These are phyloP conservation scores for Fusarium tanahbumbuense DNA, from an alignment of 2,329 filamentous ascomycete species.

Conservation along the genomic window DNA sequence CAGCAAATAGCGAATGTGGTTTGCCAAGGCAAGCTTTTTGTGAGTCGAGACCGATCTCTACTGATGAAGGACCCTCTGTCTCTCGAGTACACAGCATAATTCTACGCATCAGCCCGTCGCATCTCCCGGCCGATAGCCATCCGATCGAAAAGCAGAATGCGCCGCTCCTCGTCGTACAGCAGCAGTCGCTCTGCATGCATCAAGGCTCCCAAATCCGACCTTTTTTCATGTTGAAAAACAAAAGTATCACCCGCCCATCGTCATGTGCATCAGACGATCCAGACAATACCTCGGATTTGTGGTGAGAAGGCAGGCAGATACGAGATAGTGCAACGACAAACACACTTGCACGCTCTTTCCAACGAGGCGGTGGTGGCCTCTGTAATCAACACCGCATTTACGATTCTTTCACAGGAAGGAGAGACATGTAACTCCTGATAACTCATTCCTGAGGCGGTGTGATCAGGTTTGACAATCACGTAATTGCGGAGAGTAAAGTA, in stretches of 20 bases:
- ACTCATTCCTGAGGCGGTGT: constrained; percentile 20
- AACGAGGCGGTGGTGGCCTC: constrained; percentile 6
- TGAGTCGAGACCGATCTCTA: constrained; percentile 15
- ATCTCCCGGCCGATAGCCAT: constrained; percentile 1
- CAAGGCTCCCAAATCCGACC: not conserved
- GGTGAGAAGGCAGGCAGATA: constrained; percentile 25
- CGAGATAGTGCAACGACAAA: constrained; percentile 22
- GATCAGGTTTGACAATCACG: constrained; percentile 5
- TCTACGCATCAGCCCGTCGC: constrained; percentile 6
- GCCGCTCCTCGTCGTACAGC: constrained; percentile 30
- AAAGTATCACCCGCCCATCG: constrained; percentile 25
- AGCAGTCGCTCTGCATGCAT: constrained; percentile 22
- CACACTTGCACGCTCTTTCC: constrained; percentile 17
- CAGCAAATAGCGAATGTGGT: constrained; percentile 2
- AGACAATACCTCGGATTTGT: constrained; percentile 26
- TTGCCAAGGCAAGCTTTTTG: not conserved
- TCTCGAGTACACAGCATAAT: constrained; percentile 16
- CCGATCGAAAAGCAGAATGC: constrained; percentile 9
- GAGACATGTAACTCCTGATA: not conserved
- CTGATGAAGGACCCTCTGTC: not conserved
- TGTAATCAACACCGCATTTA: constrained; percentile 12
- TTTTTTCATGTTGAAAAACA: not conserved
- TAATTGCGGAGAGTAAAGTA: not conserved
- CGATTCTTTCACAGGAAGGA: not conserved
- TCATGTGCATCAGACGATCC: constrained; percentile 28